Evolutionary conservation across 2,329 filamentous ascomycete species (phyloP).

Genomic region (Colletotrichum sp.): DNA sequence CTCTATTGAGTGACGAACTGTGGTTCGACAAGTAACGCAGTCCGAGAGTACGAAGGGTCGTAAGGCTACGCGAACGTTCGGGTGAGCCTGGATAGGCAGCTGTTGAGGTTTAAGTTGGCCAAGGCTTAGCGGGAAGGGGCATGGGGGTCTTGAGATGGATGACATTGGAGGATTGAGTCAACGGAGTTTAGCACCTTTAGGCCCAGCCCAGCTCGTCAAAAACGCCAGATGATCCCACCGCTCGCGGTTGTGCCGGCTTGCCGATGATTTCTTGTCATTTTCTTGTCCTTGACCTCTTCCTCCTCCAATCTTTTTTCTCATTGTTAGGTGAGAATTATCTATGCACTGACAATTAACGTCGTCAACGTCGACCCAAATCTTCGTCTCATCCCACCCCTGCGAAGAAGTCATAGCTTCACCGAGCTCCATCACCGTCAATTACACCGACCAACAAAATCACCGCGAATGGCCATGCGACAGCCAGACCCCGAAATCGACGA

Average conservation of each 20-base stretch:
- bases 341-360: conserved; percentile 13
- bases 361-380: background rate
- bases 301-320: conserved; percentile 23
- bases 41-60: background rate
- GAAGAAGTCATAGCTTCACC: background rate
- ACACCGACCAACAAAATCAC: background rate
- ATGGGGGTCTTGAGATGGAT: background rate
- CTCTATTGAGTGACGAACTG: background rate
- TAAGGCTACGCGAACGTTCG: conserved; percentile 16
- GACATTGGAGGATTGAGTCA: conserved; percentile 10
- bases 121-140: background rate
- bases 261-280: conserved; percentile 4
- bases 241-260: background rate
- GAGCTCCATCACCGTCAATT: background rate
- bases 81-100: background rate
- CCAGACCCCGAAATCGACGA: conserved; percentile 33
- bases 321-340: background rate
- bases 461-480: conserved; percentile 13
- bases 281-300: conserved; percentile 4
- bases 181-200: conserved; percentile 3
- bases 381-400: background rate
- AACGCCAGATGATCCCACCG: conserved; percentile 13
- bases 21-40: background rate
- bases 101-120: background rate
- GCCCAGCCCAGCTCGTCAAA: conserved; percentile 1